phyloP scores from a whole-genome alignment of 805 yeast genomes.

The Maudiozyma saulgeensis region DNA sequence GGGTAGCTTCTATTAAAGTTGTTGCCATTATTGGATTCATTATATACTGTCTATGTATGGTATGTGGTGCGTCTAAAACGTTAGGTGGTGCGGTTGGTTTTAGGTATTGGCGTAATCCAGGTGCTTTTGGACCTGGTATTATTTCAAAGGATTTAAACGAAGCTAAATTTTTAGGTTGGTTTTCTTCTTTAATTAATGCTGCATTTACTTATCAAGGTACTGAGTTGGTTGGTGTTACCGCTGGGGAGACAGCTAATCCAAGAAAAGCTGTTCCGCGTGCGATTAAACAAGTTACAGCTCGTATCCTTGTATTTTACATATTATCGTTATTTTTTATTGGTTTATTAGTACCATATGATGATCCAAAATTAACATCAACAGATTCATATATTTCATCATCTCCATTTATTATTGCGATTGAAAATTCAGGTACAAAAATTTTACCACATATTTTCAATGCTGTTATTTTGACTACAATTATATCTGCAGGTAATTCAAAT shows the following conservation, averaged over 20 bases:
- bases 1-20: conserved; percentile 61
- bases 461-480: conserved; percentile 52
- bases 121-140: conserved; percentile 64
- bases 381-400: conserved; percentile 43
- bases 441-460: conserved; percentile 67
- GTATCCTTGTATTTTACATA: conserved; percentile 60
- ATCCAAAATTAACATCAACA: conserved; percentile 36
- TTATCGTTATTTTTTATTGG: conserved; percentile 60
- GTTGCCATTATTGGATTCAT: conserved; percentile 64
- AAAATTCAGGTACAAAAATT: conserved; percentile 55
- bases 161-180: conserved; percentile 60
- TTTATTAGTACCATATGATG: conserved; percentile 58
- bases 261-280: conserved; percentile 64
- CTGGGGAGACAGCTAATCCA: conserved; percentile 67
- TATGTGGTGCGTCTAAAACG: conserved; percentile 55
- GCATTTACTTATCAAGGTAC: conserved; percentile 80
- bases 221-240: conserved; percentile 65
- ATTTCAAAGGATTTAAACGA: conserved; percentile 39
- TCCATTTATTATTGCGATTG: conserved; percentile 65
- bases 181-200: conserved; percentile 57
- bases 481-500: conserved; percentile 75
- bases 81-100: conserved; percentile 61
- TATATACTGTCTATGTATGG: conserved; percentile 58
- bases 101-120: conserved; percentile 74
- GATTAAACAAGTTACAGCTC: conserved; percentile 54